Base-by-base conservation (phyloP, 163 green algal genomes). In the Picocystis sp. region DNA sequence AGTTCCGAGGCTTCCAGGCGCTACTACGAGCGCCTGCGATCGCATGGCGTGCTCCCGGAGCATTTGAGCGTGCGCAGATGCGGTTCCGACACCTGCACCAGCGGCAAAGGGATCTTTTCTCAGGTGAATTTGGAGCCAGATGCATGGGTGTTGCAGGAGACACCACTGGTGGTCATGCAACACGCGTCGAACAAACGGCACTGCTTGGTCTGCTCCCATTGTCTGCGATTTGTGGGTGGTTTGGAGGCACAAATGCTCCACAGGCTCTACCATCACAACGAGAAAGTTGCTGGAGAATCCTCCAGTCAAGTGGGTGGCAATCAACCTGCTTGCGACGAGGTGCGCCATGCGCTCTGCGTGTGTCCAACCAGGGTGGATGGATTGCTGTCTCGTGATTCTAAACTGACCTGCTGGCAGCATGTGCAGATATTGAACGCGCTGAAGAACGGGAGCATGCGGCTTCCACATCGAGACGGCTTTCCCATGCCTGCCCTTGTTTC, bases 221-320 rank as follows among this genome's bases (percentile, higher is more conserved):
- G 76, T 57, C 77, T 83, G 43, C 33, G 52, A 2, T 71, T 72
- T 46, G 51, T 84, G 11, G 76, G 76, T 33, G 61, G 45, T n/a
- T 54, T 82, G 8, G 66, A 76, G 24, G 38, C 66, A n/a, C 66
- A 79, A 50, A 58, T 81, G 9, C 61, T 44, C 11, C 51, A 50
- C 17, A 52, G 52, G 21, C 33, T 71, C 19, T 3, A 54, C 13
- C 21, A 51, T 21, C 22, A 11, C 33, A 43, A 52, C 11, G 42
- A 52, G 3, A 1, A 12, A 17, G 23, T 23, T 35, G 11, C 29
- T 0, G 14, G 1, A 11, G 44, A 9, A 24, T 9, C 44, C 9
- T 33, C 44, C 21, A 23, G 44, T 25, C 6, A 6, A 24, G 9
- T 11, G 6, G 22, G 22, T 33, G 22, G 44, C 9, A 50, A 50